These are phyloP conservation scores for Ceratocystis ficicola DNA, from an alignment of 2,329 filamentous ascomycete species.

Conservation along the genomic window DNA sequence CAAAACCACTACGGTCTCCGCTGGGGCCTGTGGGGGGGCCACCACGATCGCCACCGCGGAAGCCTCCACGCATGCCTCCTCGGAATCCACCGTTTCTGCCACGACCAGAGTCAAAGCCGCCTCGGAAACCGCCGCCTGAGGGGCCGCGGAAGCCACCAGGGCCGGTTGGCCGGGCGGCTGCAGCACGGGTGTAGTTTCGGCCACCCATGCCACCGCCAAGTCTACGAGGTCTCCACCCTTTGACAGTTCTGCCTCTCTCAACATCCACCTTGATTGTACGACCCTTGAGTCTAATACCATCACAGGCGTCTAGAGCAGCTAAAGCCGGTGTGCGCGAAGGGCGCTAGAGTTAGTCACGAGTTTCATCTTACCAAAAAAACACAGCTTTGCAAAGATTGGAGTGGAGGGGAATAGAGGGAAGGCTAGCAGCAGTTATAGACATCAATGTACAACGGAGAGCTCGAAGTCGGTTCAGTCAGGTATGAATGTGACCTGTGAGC, in stretches of 20 bases:
- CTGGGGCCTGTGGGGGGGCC: slow-evolving; percentile 45
- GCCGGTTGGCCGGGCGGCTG: slow-evolving; percentile 56
- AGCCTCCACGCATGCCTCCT: slow-evolving; percentile 32
- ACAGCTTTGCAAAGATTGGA: neutral
- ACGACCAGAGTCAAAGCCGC: slow-evolving; percentile 38
- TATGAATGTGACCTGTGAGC: slow-evolving; percentile 6
- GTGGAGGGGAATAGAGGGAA: neutral
- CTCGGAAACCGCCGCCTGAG: slow-evolving; percentile 38
- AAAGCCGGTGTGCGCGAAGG: slow-evolving; percentile 40
- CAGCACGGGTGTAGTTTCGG: slow-evolving; percentile 78
- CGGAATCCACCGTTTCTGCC: slow-evolving; percentile 46
- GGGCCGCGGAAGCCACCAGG: slow-evolving; percentile 46
- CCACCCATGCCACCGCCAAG: slow-evolving; percentile 87
- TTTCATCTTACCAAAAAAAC: slow-evolving; percentile 39
- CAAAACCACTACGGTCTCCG: slow-evolving; percentile 36
- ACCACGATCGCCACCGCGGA: slow-evolving; percentile 36
- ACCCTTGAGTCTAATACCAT: slow-evolving; percentile 87
- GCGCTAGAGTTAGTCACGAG: slow-evolving; percentile 54
- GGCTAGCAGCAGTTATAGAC: neutral
- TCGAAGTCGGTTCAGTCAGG: slow-evolving; percentile 5
- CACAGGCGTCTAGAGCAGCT: slow-evolving; percentile 80
- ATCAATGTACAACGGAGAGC: neutral
- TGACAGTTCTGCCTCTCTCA: slow-evolving; percentile 86
- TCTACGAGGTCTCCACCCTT: slow-evolving; percentile 82
- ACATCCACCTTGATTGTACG: slow-evolving; percentile 89